Conservation (phyloP, 768 basidiomycete genomes). For the Tylopilus cervinicoccineus region DNA sequence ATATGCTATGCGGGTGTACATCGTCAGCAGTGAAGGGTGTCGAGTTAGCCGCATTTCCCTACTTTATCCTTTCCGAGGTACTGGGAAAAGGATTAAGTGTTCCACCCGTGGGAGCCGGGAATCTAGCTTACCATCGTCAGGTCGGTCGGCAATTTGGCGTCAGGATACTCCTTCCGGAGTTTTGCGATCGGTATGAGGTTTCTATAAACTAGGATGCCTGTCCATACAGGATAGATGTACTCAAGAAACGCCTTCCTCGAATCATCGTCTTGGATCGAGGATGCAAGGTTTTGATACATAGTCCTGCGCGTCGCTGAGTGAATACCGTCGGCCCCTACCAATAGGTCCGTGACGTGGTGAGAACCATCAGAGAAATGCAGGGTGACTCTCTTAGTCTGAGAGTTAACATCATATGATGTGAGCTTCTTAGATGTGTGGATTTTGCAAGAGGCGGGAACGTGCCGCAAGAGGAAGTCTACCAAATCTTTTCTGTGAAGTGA, state of each 20-base stretch:
- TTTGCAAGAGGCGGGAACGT: slow-evolving; percentile 25
- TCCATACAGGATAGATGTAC: slow-evolving; percentile 35
- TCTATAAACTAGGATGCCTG: slow-evolving; percentile 38
- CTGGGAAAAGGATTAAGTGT: slow-evolving; percentile 9
- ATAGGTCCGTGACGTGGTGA: slow-evolving; percentile 33
- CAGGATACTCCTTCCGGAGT: slow-evolving; percentile 32
- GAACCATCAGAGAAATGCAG: slow-evolving; percentile 38
- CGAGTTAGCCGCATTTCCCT: neutral
- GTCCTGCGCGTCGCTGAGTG: slow-evolving; percentile 31
- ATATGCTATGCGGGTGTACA: slow-evolving; percentile 30
- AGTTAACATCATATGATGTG: slow-evolving; percentile 21
- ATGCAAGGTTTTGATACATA: slow-evolving; percentile 23
- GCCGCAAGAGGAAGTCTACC: slow-evolving; percentile 28
- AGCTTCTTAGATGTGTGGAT: slow-evolving; percentile 36
- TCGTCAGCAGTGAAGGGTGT: neutral
- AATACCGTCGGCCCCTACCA: slow-evolving; percentile 43
- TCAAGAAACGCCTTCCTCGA: slow-evolving; percentile 7
- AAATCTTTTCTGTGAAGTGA: slow-evolving; percentile 38
- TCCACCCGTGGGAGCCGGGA: neutral
- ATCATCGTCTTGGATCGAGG: neutral
- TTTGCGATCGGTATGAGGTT: slow-evolving; percentile 29
- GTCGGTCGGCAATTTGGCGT: slow-evolving; percentile 20
- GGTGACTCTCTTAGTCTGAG: slow-evolving; percentile 20
- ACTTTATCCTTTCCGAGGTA: slow-evolving; percentile 21
- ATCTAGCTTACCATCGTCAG: slow-evolving; percentile 19